Conservation (phyloP, 169 alveolate genomes). For the Amoebophrya sp. region DNA sequence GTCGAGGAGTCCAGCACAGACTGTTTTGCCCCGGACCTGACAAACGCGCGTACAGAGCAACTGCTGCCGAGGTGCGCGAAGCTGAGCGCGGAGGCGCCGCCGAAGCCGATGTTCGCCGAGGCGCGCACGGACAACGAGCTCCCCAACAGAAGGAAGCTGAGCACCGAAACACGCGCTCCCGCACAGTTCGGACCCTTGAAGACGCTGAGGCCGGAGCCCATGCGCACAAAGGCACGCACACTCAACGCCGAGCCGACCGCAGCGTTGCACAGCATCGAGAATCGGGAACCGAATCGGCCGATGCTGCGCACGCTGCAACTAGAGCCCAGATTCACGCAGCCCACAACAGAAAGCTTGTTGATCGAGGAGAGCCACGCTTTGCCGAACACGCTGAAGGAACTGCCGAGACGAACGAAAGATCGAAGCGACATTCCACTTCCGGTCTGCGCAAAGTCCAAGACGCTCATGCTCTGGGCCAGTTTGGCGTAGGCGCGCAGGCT, state of each 20-base stretch:
- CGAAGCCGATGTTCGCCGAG: conserved; percentile 15
- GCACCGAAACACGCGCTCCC: not conserved
- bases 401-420: not conserved
- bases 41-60: not conserved
- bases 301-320: not conserved
- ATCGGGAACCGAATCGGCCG: not conserved
- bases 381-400: not conserved
- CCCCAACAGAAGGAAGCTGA: not conserved
- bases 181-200: too few relatives aligned
- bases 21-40: too few relatives aligned
- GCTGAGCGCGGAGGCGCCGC: too few relatives aligned
- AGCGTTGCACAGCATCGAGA: not conserved
- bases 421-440: not conserved
- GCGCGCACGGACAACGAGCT: conserved; percentile 3
- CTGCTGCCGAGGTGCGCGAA: not conserved
- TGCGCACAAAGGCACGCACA: not conserved
- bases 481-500: too few relatives aligned
- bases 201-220: not conserved
- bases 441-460: too few relatives aligned
- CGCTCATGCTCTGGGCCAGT: too few relatives aligned
- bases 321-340: not conserved
- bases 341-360: not conserved
- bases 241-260: not conserved
- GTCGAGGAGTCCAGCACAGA: conserved; percentile 23
- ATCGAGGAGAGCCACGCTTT: too few relatives aligned